Conservation (phyloP, 1,139 yeast species). For the Saccharomyces hybrid region DNA sequence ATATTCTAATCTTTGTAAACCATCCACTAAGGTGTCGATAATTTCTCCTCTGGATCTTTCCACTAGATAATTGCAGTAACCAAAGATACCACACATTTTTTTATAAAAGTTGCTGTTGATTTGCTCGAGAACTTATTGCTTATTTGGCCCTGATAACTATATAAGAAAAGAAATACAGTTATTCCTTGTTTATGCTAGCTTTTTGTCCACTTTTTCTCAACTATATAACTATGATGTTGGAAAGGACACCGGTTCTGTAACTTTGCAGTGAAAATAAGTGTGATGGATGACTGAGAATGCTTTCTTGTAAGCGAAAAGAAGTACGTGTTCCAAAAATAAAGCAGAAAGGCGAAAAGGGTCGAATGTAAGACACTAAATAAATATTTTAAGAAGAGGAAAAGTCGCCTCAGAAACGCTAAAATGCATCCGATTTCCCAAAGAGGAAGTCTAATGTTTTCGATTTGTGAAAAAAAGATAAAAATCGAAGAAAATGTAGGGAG, state of each 20-base stretch:
- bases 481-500: background rate
- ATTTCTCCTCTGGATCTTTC: slow-evolving; percentile 91
- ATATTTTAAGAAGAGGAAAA: background rate
- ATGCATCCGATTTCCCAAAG: background rate
- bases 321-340: background rate
- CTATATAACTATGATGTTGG: background rate
- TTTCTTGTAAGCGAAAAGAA: background rate
- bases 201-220: background rate
- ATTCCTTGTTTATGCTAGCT: background rate
- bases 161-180: background rate
- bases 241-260: background rate
- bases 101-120: background rate
- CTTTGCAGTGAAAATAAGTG: background rate
- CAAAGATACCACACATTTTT: slow-evolving; percentile 83
- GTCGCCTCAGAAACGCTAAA: slow-evolving; percentile 1
- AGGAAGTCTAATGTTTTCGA: background rate
- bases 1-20: slow-evolving; percentile 88
- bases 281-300: background rate
- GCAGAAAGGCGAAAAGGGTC: background rate
- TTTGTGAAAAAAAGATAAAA: background rate
- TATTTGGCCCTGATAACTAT: background rate
- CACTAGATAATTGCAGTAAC: slow-evolving; percentile 91
- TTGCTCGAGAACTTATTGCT: background rate
- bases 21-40: slow-evolving; percentile 80
- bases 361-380: background rate